phyloP scores from a whole-genome alignment of 352 stramenopile species.

The Phytophthora europaea region DNA sequence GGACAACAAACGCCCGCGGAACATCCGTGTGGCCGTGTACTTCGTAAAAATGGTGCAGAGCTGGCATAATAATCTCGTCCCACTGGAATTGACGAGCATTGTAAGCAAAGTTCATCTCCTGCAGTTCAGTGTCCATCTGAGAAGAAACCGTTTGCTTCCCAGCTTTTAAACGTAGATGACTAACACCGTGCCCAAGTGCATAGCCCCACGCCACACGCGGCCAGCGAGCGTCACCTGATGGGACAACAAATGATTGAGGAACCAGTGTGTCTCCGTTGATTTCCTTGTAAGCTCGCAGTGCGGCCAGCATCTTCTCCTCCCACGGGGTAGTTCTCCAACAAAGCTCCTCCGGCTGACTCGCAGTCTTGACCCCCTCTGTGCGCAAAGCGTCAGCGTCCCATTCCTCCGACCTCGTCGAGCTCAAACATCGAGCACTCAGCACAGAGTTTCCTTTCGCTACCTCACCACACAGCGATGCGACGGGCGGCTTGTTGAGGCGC shows the following conservation, averaged over 20 bases:
- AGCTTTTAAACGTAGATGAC: neutral
- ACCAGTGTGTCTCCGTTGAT: neutral
- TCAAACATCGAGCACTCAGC: neutral
- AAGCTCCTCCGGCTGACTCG: neutral
- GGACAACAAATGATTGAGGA: neutral
- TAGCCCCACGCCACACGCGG: neutral
- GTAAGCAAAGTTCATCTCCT: neutral
- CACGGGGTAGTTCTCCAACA: neutral
- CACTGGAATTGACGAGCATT: neutral
- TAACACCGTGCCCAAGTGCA: neutral
- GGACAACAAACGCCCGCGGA: neutral
- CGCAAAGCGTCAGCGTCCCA: neutral
- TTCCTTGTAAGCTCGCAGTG: neutral
- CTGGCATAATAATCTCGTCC: neutral
- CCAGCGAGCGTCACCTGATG: neutral
- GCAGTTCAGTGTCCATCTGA: neutral
- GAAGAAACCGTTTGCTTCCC: neutral
- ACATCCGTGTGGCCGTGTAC: neutral
- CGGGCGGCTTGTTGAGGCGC: neutral
- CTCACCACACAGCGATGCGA: neutral
- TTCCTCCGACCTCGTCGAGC: neutral
- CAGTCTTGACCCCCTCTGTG: neutral
- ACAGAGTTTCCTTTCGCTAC: neutral
- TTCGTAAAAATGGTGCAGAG: neutral
- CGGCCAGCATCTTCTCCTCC: neutral